Percentiles rank a stretch among this genome's conserved stretches.
phyloP scores from a whole-genome alignment of 352 stramenopile genomes.

The Globisporangium mamillatum region DNA sequence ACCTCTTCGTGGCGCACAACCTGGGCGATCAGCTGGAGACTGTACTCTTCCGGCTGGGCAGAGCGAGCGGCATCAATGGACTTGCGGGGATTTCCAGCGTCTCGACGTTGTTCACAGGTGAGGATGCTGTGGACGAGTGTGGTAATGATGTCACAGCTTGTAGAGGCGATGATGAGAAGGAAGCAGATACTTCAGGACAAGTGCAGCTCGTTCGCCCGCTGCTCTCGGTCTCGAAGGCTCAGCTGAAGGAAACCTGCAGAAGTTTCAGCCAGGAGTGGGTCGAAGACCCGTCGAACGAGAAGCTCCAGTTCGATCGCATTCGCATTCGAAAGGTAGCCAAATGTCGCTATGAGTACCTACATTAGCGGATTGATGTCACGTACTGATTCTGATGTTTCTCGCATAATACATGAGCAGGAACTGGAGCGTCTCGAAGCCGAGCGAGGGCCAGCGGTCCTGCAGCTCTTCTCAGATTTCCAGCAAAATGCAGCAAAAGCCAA shows the following conservation, averaged over 20 bases:
- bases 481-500: slow-evolving; percentile 44
- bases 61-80: slow-evolving; percentile 73
- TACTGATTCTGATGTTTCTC: not conserved
- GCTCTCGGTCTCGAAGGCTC: slow-evolving; percentile 51
- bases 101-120: slow-evolving; percentile 24
- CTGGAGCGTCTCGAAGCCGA: slow-evolving; percentile 43
- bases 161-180: not conserved
- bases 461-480: slow-evolving; percentile 51
- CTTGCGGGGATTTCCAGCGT: slow-evolving; percentile 58
- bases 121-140: not conserved
- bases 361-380: not conserved
- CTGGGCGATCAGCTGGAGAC: slow-evolving; percentile 80
- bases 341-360: not conserved
- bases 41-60: slow-evolving; percentile 70
- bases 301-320: slow-evolving; percentile 73
- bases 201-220: slow-evolving; percentile 58
- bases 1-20: slow-evolving; percentile 80
- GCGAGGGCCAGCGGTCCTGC: slow-evolving; percentile 30
- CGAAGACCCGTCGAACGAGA: slow-evolving; percentile 82
- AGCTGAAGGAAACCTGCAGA: slow-evolving; percentile 65
- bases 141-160: not conserved
- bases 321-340: slow-evolving; percentile 69
- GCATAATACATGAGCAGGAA: slow-evolving; percentile 24
- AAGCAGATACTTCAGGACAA: not conserved
- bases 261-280: slow-evolving; percentile 75